Evolutionary conservation across 805 yeast genomes (phyloP).

Genomic region (Starmerella riodocensis): DNA sequence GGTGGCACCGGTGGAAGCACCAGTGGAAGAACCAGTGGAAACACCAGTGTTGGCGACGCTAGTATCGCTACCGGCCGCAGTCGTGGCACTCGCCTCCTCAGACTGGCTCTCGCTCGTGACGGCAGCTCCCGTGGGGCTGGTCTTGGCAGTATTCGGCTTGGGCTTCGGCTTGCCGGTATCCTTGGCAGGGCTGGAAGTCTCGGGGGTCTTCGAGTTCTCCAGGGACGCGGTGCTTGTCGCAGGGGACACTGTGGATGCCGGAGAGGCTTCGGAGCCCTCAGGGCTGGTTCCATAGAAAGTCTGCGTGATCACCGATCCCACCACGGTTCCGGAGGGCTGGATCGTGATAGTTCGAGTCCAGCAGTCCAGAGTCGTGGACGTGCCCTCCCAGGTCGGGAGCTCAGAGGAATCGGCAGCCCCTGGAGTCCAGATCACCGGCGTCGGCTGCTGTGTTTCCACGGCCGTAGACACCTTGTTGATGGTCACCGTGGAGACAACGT

Average conservation of each 20-base stretch:
- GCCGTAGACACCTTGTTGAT: neutral
- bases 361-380: conserved; percentile 8
- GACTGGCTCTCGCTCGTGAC: conserved; percentile 2
- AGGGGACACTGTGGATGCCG: too few relatives aligned
- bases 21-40: neutral
- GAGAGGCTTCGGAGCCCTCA: neutral
- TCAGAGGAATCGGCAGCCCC: too few relatives aligned
- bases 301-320: conserved; percentile 4
- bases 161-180: neutral
- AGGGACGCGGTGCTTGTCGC: too few relatives aligned
- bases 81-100: neutral
- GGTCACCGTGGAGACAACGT: conserved; percentile 13
- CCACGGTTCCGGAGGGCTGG: conserved; percentile 2
- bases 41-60: conserved; percentile 1
- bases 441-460: neutral
- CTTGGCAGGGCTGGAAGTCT: too few relatives aligned
- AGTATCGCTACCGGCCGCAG: neutral
- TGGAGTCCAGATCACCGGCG: too few relatives aligned
- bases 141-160: neutral
- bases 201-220: too few relatives aligned
- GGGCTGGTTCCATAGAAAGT: conserved; percentile 2
- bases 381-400: neutral
- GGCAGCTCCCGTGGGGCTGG: conserved; percentile 2
- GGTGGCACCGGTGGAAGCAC: neutral
- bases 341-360: conserved; percentile 11